Conservation (phyloP, 192 early-diverging fungal genomes). For the Coemansia sp. region DNA sequence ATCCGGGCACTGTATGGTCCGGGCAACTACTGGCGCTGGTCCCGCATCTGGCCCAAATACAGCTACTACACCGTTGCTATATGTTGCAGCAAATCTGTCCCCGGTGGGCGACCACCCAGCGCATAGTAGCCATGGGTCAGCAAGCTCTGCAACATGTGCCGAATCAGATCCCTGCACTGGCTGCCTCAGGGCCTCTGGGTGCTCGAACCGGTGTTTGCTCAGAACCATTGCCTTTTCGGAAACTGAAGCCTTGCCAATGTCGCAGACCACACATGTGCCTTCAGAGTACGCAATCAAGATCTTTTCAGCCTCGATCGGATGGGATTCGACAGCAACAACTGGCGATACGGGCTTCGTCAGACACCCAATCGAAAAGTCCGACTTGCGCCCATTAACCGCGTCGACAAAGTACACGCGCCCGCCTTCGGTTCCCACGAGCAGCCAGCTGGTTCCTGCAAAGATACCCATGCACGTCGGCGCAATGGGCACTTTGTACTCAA, state of each 20-base stretch:
- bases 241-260: constrained; percentile 29
- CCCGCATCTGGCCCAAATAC: constrained; percentile 15
- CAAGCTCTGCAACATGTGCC: not conserved
- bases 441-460: constrained; percentile 38
- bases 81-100: constrained; percentile 19
- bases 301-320: constrained; percentile 40
- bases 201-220: constrained; percentile 22
- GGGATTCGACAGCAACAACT: constrained; percentile 26
- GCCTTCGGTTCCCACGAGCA: constrained; percentile 35
- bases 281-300: constrained; percentile 36
- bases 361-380: constrained; percentile 43
- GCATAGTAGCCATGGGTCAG: constrained; percentile 10
- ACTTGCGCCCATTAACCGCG: constrained; percentile 26
- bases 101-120: constrained; percentile 47
- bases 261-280: constrained; percentile 34
- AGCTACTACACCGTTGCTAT: constrained; percentile 34
- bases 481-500: constrained; percentile 28
- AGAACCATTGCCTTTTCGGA: constrained; percentile 22
- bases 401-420: constrained; percentile 52
- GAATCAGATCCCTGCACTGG: not conserved
- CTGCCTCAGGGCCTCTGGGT: constrained; percentile 4
- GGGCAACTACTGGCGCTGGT: constrained; percentile 15
- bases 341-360: constrained; percentile 5
- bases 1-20: constrained; percentile 14
- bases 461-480: constrained; percentile 26